Base-by-base conservation (phyloP, 441 rosid species). In the Erysimum cheiri region DNA sequence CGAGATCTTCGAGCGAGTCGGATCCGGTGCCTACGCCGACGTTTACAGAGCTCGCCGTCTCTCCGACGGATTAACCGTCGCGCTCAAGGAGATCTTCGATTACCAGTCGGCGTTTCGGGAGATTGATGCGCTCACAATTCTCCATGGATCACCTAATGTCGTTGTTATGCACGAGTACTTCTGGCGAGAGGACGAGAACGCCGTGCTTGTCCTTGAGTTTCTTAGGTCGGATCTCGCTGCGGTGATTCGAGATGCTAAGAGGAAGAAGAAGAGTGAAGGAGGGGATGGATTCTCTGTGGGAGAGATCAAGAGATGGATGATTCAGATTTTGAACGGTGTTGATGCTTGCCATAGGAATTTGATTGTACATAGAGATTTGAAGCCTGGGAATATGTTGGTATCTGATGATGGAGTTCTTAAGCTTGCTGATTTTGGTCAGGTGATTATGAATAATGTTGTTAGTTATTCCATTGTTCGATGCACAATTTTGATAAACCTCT, bases 381-480 rank as follows among this genome's bases (percentile, higher is more conserved):
- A 94, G 73, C 98, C 99, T 28, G 88, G 88, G 66, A 94, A 95
- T 78, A 62, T 95, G 82, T 80, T 94, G 80, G 41, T 90, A 1
- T 83, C 88, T 48, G 93, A 84, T 43, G 89, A 88, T 64, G 96
- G 96, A 4, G 76, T 79, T 50, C 93, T 93, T 32, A 94, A 94
- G 78, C 74, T 92, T 64, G 98, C 99, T 13, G 98, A 92, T 88
- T 92, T 94, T 66, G 98, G 99, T 8, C 99, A 92, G 98, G 97
- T 86, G 80, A 76, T 55, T 68, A 3, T 53, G 3, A 19, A 24
- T 24, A 3, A 3, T 48, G 13, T 19, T 49, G 5, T 47, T 64
- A 10, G 3, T 4, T n/a, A n/a, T 46, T 53, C 22, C 32, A 47
- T 44, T 64, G 36, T 58, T 69, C 37, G 31, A 8, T 68, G 47